Evolutionary conservation across 352 stramenopile species (phyloP), one percentile per base, ranked within the genome.

Genomic region (Phytophthora ohioensis): DNA sequence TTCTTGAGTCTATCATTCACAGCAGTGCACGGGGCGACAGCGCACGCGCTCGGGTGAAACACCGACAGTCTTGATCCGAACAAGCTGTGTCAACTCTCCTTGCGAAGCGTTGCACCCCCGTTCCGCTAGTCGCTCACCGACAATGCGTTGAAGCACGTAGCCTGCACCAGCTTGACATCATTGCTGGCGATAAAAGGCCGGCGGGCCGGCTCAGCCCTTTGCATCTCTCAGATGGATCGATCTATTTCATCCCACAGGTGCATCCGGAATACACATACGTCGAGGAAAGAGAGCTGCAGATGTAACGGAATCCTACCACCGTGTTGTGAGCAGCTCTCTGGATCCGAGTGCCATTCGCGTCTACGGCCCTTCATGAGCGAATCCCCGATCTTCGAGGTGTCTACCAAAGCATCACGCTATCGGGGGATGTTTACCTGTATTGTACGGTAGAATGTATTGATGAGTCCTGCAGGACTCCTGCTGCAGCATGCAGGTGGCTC

Each of bases 341-440:
- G 21, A 21, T 21, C 21, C 21, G 21, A 21, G 21, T 21, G 21
- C 21, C 21, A 21, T 21, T 21, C 21, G 21, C 21, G 21, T 21
- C 21, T 21, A 36, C 57, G 45, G 43, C 57, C 12, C 36, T 64
- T 64, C 43, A 64, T 45, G 57, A 64, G 56, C 55, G 39, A 12
- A 62, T n/a, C n/a, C 17, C 9, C 30, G 21, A 45, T 31, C 54
- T 53, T 30, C 17, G 21, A 21, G 21, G 38, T 15, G 38, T 61
- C 39, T 13, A 61, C 17, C 12, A 36, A 45, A 54, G 45, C 56
- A 54, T 53, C 42, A 64, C 57, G 57, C 55, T 27, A 62, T 64
- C 45, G 31, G 34, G 11, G 10, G 8, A 32, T 41, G 55, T 62
- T 62, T 53, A 53, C 39, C 38, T 38, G 36, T 13, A 30, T 31